Conservation (phyloP, 2,329 filamentous ascomycete genomes). For the Penicillium nordicum region DNA sequence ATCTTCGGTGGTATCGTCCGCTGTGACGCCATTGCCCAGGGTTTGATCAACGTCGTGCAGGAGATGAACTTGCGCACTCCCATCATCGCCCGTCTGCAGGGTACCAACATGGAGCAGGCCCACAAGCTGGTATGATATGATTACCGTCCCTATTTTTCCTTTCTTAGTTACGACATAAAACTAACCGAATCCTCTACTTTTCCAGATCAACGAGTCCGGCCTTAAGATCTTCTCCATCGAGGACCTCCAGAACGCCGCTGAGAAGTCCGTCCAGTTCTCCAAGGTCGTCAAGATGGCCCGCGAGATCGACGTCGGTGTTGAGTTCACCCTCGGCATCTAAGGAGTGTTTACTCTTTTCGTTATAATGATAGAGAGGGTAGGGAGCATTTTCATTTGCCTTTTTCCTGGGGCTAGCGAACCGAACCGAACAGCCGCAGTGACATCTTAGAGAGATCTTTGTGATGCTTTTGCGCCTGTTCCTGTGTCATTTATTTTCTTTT, state of each 20-base stretch:
- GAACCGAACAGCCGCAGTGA: slow-evolving; percentile 9
- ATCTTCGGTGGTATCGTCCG: slow-evolving; percentile 99
- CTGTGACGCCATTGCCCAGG: slow-evolving; percentile 95
- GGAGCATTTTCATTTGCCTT: slow-evolving; percentile 12
- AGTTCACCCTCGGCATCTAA: slow-evolving; percentile 93
- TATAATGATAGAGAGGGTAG: slow-evolving; percentile 8
- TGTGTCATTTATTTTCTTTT: slow-evolving; percentile 29
- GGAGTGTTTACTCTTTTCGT: neutral
- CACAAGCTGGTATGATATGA: slow-evolving; percentile 58
- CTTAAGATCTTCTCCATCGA: slow-evolving; percentile 99
- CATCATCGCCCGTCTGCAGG: slow-evolving; percentile 94
- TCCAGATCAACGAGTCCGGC: slow-evolving; percentile 81
- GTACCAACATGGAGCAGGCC: slow-evolving; percentile 95
- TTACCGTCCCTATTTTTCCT: slow-evolving; percentile 41
- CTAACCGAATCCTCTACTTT: slow-evolving; percentile 31
- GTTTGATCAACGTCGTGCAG: slow-evolving; percentile 91
- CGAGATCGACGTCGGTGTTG: slow-evolving; percentile 94
- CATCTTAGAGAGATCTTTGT: slow-evolving; percentile 16
- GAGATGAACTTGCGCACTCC: slow-evolving; percentile 94
- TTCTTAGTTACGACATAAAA: neutral
- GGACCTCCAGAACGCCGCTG: slow-evolving; percentile 92
- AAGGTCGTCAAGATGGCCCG: slow-evolving; percentile 99
- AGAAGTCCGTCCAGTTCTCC: slow-evolving; percentile 98
- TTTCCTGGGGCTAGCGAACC: slow-evolving; percentile 6
- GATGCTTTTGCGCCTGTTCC: slow-evolving; percentile 18